These are phyloP conservation scores for Neurospora hispaniola DNA, from an alignment of 495 filamentous ascomycete genomes.

Conservation along the genomic window DNA sequence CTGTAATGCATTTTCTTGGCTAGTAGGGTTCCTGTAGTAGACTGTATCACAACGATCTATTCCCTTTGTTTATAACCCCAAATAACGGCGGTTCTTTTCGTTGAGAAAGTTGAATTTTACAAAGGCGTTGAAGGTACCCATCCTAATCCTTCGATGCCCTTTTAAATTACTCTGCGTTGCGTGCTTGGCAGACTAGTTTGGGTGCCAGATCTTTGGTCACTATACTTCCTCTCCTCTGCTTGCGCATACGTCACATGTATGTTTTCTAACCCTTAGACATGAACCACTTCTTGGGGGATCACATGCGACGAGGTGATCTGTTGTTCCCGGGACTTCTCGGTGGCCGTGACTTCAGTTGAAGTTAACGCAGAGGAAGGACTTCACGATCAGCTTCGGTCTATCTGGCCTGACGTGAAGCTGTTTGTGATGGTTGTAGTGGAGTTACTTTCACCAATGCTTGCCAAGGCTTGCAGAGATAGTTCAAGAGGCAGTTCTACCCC, in stretches of 20 bases:
- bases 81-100: not conserved
- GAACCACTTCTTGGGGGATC: not conserved
- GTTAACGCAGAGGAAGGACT: not conserved
- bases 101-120: not conserved
- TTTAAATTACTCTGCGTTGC: not conserved
- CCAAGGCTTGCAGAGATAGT: not conserved
- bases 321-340: not conserved
- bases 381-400: not conserved
- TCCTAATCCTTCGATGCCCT: not conserved
- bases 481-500: not conserved
- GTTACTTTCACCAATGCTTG: not conserved
- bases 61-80: constrained; percentile 3
- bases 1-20: constrained; percentile 8
- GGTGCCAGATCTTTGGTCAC: not conserved
- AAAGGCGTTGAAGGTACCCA: not conserved
- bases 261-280: not conserved
- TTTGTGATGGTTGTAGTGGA: not conserved
- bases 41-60: constrained; percentile 11
- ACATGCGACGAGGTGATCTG: not conserved
- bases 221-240: not conserved
- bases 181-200: not conserved
- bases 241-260: not conserved
- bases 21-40: constrained; percentile 5
- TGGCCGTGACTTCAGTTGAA: not conserved
- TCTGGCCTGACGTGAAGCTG: not conserved